Evolutionary conservation across 2,329 filamentous ascomycete species (phyloP), one percentile per base, ranked within the genome.

Genomic region (Macrophomina tecta): DNA sequence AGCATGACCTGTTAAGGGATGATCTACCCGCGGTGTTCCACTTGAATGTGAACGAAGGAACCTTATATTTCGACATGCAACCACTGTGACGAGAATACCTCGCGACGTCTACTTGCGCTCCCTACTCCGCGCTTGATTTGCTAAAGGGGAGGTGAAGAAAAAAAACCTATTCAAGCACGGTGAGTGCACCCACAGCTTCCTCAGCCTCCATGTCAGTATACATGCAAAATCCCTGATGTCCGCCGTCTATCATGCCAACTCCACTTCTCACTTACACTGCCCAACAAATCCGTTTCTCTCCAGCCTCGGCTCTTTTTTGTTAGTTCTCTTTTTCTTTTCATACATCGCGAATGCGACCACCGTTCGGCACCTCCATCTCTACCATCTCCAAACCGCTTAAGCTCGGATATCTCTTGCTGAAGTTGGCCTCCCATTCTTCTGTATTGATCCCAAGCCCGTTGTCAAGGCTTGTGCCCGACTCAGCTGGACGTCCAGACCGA

Each of bases 341-440:
- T 23, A 58, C 23, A 32, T 40, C 14, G 14, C 40, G 30, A 12
- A 49, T 49, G 5, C 52, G 52, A 30, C 42, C n/a, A 42, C 52
- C 53, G 5, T 51, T 61, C 14, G 64, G 64, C 53, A 79, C 78
- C 70, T 87, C 90, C 68, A 89, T 87, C 80, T 95, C 91, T n/a
- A 93, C 90, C 89, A 94, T 91, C 81, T 97, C 94, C 71, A 97
- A 87, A 9, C 92, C 87, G 66, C 89, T 90, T 67, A 98, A 81
- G 75, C 91, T 96, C 0, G 94, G 94, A 78, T 93, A 97, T 67
- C 93, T 85, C 79, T 93, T 93, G 68, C 89, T 90, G 76, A 98
- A 97, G 74, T 92, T 86, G 28, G 80, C 80, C 69, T 90, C 87
- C 83, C 85, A 87, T 67, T 89, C 87, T 79, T 93, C 91, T 53